Evolutionary conservation across 2,329 filamentous ascomycete genomes (phyloP).

Genomic region (Apiospora arundinis): DNA sequence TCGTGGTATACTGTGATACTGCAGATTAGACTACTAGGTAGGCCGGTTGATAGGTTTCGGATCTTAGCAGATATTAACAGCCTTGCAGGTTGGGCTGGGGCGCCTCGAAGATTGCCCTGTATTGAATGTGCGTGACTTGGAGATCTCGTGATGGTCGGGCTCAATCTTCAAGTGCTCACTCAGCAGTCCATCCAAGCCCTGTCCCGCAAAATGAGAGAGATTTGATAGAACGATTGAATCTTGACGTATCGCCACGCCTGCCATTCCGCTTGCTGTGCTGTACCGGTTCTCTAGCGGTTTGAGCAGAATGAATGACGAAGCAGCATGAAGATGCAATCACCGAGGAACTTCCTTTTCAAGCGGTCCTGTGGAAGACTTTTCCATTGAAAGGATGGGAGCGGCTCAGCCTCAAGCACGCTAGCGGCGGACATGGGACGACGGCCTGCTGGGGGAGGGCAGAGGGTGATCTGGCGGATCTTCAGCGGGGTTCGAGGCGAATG

Average conservation of each 20-base stretch:
- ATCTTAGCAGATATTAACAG: neutral
- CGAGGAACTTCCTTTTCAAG: conserved; percentile 6
- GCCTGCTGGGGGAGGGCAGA: neutral
- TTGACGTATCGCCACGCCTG: neutral
- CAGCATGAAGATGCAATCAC: conserved; percentile 10
- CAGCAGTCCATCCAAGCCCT: too few species aligned
- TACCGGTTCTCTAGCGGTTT: neutral
- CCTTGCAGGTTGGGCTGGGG: neutral
- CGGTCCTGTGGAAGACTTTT: neutral
- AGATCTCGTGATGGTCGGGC: neutral
- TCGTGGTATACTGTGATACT: neutral
- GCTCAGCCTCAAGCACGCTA: conserved; percentile 16
- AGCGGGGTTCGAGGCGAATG: neutral
- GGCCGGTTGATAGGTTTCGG: neutral
- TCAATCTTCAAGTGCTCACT: too few species aligned
- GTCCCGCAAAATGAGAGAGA: neutral
- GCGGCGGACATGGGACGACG: neutral
- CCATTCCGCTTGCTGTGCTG: neutral
- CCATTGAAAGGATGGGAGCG: neutral
- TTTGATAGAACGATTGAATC: neutral
- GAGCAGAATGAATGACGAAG: neutral
- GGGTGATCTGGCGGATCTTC: neutral
- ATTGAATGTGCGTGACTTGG: neutral
- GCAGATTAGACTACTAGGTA: neutral
- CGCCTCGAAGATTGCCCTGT: neutral